These are phyloP conservation scores for Aquanectria penicillioides DNA, from an alignment of 2,329 filamentous ascomycete genomes.

Conservation along the genomic window DNA sequence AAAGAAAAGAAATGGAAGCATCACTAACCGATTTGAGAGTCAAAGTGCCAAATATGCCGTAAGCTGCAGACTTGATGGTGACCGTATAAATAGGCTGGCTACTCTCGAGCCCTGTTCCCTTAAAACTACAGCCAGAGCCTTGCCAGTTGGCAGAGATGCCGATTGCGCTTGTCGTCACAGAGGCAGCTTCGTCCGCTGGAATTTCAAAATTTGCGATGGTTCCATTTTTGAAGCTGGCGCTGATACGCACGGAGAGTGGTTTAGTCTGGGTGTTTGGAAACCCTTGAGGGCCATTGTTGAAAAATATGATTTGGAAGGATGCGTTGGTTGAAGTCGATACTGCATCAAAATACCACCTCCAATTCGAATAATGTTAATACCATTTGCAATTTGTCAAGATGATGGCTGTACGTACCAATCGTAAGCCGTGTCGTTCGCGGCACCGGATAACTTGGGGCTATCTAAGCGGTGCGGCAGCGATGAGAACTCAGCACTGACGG, in stretches of 20 bases:
- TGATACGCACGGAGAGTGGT: neutral
- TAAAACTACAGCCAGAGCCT: neutral
- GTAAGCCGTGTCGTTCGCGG: neutral
- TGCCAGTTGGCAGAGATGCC: no score
- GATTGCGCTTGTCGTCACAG: no score
- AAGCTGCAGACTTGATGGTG: neutral
- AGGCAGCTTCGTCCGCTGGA: neutral
- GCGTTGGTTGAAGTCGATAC: neutral
- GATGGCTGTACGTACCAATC: neutral
- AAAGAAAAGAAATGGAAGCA: neutral
- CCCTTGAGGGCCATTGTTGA: neutral
- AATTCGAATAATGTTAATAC: neutral
- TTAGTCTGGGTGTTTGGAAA: neutral
- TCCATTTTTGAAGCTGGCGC: neutral
- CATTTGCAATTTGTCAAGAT: neutral
- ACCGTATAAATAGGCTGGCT: neutral
- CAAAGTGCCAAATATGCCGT: neutral
- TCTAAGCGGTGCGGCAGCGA: neutral
- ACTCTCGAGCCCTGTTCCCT: neutral
- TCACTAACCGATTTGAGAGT: neutral
- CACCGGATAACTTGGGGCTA: neutral
- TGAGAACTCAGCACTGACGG: neutral
- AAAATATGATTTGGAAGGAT: neutral
- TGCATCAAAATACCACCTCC: conserved; percentile 16
- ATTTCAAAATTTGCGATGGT: neutral